A percentile compares a stretch with the other conserved stretches of the same genome.
These are phyloP conservation scores for Plasmodium inui DNA, from an alignment of 169 alveolate genomes.

Conservation along the genomic window DNA sequence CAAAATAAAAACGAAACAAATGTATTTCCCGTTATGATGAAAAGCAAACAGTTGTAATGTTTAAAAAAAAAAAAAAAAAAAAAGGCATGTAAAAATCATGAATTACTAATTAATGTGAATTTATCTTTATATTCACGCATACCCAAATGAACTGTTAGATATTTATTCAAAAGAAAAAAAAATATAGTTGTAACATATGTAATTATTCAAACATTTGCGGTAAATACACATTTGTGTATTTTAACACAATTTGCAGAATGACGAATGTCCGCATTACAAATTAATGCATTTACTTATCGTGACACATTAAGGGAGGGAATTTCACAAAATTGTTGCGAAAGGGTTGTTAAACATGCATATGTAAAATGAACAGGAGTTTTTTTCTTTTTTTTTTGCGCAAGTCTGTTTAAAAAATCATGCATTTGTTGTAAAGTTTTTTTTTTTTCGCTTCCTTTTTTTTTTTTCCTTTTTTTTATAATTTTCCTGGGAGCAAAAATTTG, in stretches of 20 bases:
- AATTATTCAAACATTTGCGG: neutral
- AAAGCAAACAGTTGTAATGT: neutral
- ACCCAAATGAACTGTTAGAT: constrained; percentile 19
- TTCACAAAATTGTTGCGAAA: neutral
- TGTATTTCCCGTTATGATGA: constrained; percentile 5
- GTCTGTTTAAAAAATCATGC: neutral
- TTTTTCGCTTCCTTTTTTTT: neutral
- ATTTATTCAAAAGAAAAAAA: constrained; percentile 1
- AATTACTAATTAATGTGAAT: constrained; percentile 13
- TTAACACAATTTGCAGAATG: neutral
- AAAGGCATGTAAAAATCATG: constrained; percentile 2
- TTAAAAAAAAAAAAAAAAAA: constrained; percentile 14
- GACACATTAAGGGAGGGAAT: neutral
- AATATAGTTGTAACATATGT: neutral
- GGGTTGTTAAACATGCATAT: neutral
- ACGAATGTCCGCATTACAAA: neutral
- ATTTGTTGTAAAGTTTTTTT: neutral
- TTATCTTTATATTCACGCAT: constrained; percentile 10
- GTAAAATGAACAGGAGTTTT: neutral
- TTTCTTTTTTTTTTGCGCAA: neutral
- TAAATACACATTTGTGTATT: neutral
- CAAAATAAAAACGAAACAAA: constrained; percentile 25
- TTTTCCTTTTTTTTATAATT: no score
- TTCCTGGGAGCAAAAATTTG: neutral
- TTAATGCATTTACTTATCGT: neutral